Base-by-base conservation (phyloP, 495 filamentous ascomycete genomes). In the Paragyromitra xinjiangensis region DNA sequence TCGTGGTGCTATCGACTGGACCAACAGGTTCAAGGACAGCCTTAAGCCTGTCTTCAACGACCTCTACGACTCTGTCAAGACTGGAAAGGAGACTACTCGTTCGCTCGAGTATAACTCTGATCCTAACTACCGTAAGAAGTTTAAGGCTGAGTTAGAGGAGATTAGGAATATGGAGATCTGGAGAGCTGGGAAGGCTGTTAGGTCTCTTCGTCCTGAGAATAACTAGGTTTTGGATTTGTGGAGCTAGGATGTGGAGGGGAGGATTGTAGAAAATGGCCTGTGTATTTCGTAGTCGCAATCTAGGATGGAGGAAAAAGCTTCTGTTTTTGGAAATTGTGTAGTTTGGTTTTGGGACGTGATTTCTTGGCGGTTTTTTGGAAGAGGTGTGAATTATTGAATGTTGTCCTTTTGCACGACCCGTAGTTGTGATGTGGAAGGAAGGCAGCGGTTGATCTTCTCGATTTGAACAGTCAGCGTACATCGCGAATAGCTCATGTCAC, bases 1-100 rank as follows among this genome's bases (percentile, higher is more conserved):
- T 83, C 94, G 95, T 84, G 95, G 95, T 87, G 95, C 95, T 86
- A 97, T 99, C 84, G 95, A 98, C 89, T 99, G 95, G 96, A 95
- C 92, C 84, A 89, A 89, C 83, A 88, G 87, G 80, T 98, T 98
- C 92, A 97, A 96, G 91, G 91, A 93, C 80, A 93, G 91, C 79
- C 88, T 98, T 85, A 98, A 99, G 91, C 95, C 96, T 81, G 91
- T 99, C 80, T 98, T 99, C 90, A 94, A 97, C 87, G 87, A 93
- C 80, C 91, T 98, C 66, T 99, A 99, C 88, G 90, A 95, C 86
- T 90, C 91, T 79, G 95, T 99, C 80, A 89, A 89, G 85, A 88
- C 91, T 79, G 95, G 95, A 83, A 89, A 87, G 79, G 96, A 99
- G 91, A 99, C 96, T 81, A 87, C 92, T 90, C 90, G 94, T 83